phyloP scores from a whole-genome alignment of 495 filamentous ascomycete species.

The Tetracladium marchalianum region DNA sequence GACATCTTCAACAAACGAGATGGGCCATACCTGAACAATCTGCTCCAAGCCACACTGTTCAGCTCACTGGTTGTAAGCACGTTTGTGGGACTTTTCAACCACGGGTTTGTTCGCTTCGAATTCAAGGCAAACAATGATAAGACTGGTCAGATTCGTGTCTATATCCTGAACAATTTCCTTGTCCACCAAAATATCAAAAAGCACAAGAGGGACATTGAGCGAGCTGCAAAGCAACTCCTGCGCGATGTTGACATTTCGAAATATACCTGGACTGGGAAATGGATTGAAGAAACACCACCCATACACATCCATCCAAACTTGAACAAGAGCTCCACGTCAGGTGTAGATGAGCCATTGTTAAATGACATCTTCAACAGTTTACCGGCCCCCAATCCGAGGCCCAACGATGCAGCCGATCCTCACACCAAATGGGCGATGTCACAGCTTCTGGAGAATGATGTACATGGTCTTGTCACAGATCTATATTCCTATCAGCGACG shows the following conservation, averaged over 20 bases:
- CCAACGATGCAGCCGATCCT: conserved; percentile 39
- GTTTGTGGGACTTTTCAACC: conserved; percentile 19
- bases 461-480: conserved; percentile 53
- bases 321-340: not conserved
- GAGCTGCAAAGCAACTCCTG: conserved; percentile 41
- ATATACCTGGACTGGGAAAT: conserved; percentile 44
- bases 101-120: conserved; percentile 33
- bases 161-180: conserved; percentile 58
- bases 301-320: conserved; percentile 6
- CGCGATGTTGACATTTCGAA: conserved; percentile 44
- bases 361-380: conserved; percentile 84
- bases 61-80: conserved; percentile 18
- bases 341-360: conserved; percentile 45
- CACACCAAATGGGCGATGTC: conserved; percentile 52
- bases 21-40: conserved; percentile 1
- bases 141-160: conserved; percentile 41
- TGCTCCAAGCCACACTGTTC: conserved; percentile 25
- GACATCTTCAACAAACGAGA: conserved; percentile 1
- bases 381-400: conserved; percentile 54
- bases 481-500: conserved; percentile 74
- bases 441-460: conserved; percentile 44
- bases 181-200: conserved; percentile 38
- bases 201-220: conserved; percentile 29
- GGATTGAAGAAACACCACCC: conserved; percentile 2
- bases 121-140: conserved; percentile 17